Evolutionary conservation across 2,329 filamentous ascomycete species (phyloP).

Genomic region (Cercospora nicotianae): DNA sequence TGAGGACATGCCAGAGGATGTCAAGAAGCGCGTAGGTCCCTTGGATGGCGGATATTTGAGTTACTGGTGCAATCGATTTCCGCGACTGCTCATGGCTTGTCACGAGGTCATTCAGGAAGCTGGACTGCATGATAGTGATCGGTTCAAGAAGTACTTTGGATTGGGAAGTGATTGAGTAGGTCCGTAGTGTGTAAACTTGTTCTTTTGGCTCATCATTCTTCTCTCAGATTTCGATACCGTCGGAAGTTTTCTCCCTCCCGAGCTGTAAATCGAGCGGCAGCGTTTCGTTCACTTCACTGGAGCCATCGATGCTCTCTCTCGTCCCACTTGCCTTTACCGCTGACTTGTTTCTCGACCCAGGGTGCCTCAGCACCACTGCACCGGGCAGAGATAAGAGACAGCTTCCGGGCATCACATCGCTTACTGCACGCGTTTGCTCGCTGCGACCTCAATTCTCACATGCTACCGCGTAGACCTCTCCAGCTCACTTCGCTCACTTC

Average conservation of each 20-base stretch:
- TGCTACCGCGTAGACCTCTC: background rate
- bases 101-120: conserved; percentile 72
- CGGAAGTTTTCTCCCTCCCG: background rate
- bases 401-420: background rate
- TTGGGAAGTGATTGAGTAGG: conserved; percentile 17
- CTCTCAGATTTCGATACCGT: background rate
- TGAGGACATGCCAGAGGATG: conserved; percentile 83
- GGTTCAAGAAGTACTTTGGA: conserved; percentile 71
- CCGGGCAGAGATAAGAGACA: background rate
- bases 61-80: conserved; percentile 82
- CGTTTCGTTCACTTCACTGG: background rate
- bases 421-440: background rate
- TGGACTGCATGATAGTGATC: conserved; percentile 61
- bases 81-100: conserved; percentile 73
- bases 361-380: background rate
- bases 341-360: background rate
- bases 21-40: conserved; percentile 70
- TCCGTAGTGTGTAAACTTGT: background rate
- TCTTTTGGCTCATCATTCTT: background rate
- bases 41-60: conserved; percentile 73
- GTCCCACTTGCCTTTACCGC: background rate
- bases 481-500: background rate
- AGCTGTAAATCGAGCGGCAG: background rate
- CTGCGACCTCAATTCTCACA: background rate
- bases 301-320: too few relatives aligned